These are phyloP conservation scores for Scheffersomyces coipomensis DNA, from an alignment of 805 yeast genomes.

Conservation along the genomic window DNA sequence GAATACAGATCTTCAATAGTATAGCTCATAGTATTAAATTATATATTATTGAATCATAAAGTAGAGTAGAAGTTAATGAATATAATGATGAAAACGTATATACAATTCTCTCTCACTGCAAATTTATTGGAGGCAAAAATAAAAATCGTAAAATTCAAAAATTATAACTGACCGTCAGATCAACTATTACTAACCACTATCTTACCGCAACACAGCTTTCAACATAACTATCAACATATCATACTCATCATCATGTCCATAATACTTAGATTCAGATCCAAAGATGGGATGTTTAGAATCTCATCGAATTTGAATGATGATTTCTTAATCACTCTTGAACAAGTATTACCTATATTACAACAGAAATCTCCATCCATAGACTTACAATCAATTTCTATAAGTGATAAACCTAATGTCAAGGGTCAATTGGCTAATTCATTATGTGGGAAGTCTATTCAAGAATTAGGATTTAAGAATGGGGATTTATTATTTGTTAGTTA, in stretches of 20 bases:
- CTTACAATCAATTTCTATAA: constrained; percentile 30
- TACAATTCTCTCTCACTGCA: too few species aligned
- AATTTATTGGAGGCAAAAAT: too few species aligned
- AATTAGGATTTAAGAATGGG: constrained; percentile 57
- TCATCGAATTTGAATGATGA: constrained; percentile 43
- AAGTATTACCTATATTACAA: constrained; percentile 27
- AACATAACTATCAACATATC: too few species aligned
- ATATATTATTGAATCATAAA: background rate
- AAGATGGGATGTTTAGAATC: constrained; percentile 79
- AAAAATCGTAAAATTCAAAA: too few species aligned
- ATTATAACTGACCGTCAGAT: too few species aligned
- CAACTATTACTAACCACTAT: too few species aligned
- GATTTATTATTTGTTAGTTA: constrained; percentile 52
- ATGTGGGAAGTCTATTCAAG: constrained; percentile 32
- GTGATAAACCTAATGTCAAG: constrained; percentile 44
- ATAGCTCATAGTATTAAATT: background rate
- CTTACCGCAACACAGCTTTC: too few species aligned
- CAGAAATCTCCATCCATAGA: constrained; percentile 6
- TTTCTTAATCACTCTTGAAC: constrained; percentile 45
- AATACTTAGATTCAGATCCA: constrained; percentile 73
- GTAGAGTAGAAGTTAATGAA: too few species aligned
- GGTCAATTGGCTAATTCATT: constrained; percentile 42
- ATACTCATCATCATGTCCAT: too few species aligned
- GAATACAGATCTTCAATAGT: background rate
- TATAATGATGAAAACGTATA: too few species aligned